These are phyloP conservation scores for Nothopassalora personata DNA, from an alignment of 2,329 filamentous ascomycete genomes.

Conservation along the genomic window DNA sequence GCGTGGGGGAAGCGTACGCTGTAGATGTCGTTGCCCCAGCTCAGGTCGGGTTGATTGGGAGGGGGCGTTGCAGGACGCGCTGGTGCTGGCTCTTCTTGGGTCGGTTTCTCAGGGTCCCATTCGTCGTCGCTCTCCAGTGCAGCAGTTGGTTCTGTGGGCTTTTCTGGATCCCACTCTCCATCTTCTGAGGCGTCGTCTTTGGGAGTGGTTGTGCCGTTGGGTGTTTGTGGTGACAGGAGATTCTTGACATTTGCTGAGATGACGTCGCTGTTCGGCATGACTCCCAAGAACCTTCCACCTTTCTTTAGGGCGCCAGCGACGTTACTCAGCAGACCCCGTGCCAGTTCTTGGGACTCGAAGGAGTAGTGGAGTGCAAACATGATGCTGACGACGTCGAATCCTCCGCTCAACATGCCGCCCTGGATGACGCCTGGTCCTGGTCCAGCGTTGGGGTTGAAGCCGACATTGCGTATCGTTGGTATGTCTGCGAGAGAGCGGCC, in stretches of 20 bases:
- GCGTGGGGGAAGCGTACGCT: slow-evolving; percentile 79
- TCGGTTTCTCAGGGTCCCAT: slow-evolving; percentile 39
- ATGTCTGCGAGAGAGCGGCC: slow-evolving; percentile 76
- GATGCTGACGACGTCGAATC: slow-evolving; percentile 92
- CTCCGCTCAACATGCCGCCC: slow-evolving; percentile 65
- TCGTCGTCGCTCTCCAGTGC: slow-evolving; percentile 29
- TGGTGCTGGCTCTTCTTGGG: slow-evolving; percentile 26
- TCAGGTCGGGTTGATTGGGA: slow-evolving; percentile 38
- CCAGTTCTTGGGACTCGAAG: slow-evolving; percentile 87
- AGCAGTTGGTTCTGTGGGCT: slow-evolving; percentile 40
- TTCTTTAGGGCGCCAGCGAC: slow-evolving; percentile 88
- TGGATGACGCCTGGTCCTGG: slow-evolving; percentile 54
- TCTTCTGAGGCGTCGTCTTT: slow-evolving; percentile 35
- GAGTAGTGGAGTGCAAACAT: slow-evolving; percentile 99
- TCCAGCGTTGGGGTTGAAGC: slow-evolving; percentile 69
- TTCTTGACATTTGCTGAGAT: slow-evolving; percentile 72
- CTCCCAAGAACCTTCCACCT: slow-evolving; percentile 87
- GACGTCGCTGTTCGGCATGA: slow-evolving; percentile 94
- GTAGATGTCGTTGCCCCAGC: slow-evolving; percentile 94
- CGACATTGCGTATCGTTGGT: slow-evolving; percentile 75
- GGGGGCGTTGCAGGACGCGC: slow-evolving; percentile 2
- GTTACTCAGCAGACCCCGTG: slow-evolving; percentile 86
- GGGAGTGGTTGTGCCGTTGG: slow-evolving; percentile 16
- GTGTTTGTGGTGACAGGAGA: slow-evolving; percentile 58
- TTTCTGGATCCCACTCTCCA: slow-evolving; percentile 35